Percentiles rank a stretch among this genome's conserved stretches.
These are phyloP conservation scores for Ceriops tagal DNA, from an alignment of 345 rosid species.

Conservation along the genomic window DNA sequence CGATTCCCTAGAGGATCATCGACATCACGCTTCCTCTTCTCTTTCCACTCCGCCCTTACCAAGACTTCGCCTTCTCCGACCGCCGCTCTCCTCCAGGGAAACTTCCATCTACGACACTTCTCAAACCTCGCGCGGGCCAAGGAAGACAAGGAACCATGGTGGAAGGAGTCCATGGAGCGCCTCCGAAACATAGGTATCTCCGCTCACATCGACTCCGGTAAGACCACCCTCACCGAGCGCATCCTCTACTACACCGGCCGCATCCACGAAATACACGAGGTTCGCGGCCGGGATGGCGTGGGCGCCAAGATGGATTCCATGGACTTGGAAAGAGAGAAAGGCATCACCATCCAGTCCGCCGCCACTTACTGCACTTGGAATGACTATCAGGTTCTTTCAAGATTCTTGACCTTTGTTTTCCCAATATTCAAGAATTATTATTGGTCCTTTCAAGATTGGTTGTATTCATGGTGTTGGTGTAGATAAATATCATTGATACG, in stretches of 20 bases:
- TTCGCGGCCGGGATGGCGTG: conserved; percentile 90
- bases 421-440: not conserved
- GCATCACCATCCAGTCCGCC: conserved; percentile 98
- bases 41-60: conserved; percentile 7
- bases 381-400: conserved; percentile 57
- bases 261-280: conserved; percentile 99
- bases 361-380: conserved; percentile 98
- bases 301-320: conserved; percentile 99
- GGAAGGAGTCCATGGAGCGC: conserved; percentile 94
- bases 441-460: not conserved
- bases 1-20: conserved; percentile 20
- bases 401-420: not conserved
- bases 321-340: conserved; percentile 98
- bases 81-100: conserved; percentile 54
- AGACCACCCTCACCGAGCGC: conserved; percentile 94
- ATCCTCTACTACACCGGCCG: conserved; percentile 84
- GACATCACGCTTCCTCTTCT: conserved; percentile 20
- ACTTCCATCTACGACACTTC: conserved; percentile 55
- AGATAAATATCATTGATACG: conserved; percentile 94
- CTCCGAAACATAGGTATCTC: conserved; percentile 95
- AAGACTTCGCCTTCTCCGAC: conserved; percentile 31
- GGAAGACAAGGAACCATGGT: conserved; percentile 83
- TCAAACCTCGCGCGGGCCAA: conserved; percentile 73
- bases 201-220: conserved; percentile 97
- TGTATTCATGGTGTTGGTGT: conserved; percentile 5